Evolutionary conservation across 805 yeast species (phyloP).

Genomic region (Candida boleticola): DNA sequence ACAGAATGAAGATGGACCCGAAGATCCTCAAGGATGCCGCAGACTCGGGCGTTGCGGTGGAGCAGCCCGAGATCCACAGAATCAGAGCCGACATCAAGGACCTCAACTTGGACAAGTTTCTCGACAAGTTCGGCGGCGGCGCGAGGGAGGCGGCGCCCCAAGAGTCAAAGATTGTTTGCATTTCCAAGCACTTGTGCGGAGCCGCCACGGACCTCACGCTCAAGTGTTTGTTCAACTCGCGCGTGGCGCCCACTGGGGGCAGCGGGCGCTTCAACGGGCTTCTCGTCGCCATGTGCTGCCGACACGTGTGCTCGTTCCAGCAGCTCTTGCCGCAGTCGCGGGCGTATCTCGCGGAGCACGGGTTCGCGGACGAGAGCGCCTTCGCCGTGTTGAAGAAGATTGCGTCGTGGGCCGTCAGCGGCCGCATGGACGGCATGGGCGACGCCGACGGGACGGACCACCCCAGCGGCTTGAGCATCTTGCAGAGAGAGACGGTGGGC

Average conservation of each 20-base stretch:
- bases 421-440: constrained; percentile 43
- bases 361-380: constrained; percentile 30
- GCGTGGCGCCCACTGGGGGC: constrained; percentile 12
- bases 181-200: constrained; percentile 90
- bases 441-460: constrained; percentile 42
- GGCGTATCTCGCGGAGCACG: constrained; percentile 31
- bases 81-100: constrained; percentile 81
- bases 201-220: constrained; percentile 89
- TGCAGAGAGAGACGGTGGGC: constrained; percentile 61
- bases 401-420: constrained; percentile 90
- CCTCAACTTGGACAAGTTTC: constrained; percentile 48
- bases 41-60: constrained; percentile 13
- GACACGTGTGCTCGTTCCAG: constrained; percentile 75
- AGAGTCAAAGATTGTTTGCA: constrained; percentile 44
- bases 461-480: constrained; percentile 39
- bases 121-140: constrained; percentile 19
- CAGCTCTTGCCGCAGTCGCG: constrained; percentile 50
- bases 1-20: constrained; percentile 73
- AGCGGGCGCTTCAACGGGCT: constrained; percentile 46
- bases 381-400: constrained; percentile 56
- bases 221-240: constrained; percentile 51
- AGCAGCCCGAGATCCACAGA: constrained; percentile 42
- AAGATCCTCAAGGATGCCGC: constrained; percentile 58
- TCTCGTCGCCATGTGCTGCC: constrained; percentile 88
- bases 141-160: background rate